These are phyloP conservation scores for Phytophthora cactorum DNA, from an alignment of 352 stramenopile species.

Conservation along the genomic window DNA sequence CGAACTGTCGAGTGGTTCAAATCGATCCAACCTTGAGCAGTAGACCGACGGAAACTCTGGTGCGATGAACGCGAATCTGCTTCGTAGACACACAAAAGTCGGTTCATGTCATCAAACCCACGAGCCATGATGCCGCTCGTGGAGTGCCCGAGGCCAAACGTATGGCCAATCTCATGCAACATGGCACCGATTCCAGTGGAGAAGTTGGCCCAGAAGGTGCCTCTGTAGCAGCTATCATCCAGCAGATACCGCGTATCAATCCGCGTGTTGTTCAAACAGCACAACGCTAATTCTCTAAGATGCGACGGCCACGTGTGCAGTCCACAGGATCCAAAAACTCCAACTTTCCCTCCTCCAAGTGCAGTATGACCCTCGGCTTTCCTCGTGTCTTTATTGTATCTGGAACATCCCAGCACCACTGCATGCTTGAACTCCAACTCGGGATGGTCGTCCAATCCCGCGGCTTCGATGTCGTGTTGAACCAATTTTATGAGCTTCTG, in stretches of 20 bases:
- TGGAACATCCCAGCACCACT: conserved; percentile 75
- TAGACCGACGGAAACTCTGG: conserved; percentile 19
- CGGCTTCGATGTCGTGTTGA: conserved; percentile 52
- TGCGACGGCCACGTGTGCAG: conserved; percentile 68
- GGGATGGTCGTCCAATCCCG: conserved; percentile 38
- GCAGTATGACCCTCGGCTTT: conserved; percentile 65
- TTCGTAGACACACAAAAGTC: conserved; percentile 55
- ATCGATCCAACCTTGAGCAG: conserved; percentile 33
- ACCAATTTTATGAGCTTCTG: conserved; percentile 68
- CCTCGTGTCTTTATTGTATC: conserved; percentile 56
- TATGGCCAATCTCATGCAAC: conserved; percentile 71
- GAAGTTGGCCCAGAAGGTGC: conserved; percentile 70
- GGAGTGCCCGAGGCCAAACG: conserved; percentile 62
- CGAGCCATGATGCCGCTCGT: conserved; percentile 68
- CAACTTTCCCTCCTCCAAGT: conserved; percentile 59
- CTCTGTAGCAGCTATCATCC: conserved; percentile 69
- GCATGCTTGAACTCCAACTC: conserved; percentile 63
- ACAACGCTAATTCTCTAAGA: conserved; percentile 51
- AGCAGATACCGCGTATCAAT: conserved; percentile 54
- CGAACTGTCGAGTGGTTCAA: conserved; percentile 47
- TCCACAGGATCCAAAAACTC: conserved; percentile 72
- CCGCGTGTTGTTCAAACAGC: conserved; percentile 62
- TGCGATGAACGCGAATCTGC: conserved; percentile 28
- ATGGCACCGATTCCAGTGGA: conserved; percentile 70
- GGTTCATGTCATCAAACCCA: conserved; percentile 82